Percentiles rank a stretch among this genome's conserved stretches.
phyloP scores from a whole-genome alignment of 495 filamentous ascomycete genomes.

The Penicillium alfredii region DNA sequence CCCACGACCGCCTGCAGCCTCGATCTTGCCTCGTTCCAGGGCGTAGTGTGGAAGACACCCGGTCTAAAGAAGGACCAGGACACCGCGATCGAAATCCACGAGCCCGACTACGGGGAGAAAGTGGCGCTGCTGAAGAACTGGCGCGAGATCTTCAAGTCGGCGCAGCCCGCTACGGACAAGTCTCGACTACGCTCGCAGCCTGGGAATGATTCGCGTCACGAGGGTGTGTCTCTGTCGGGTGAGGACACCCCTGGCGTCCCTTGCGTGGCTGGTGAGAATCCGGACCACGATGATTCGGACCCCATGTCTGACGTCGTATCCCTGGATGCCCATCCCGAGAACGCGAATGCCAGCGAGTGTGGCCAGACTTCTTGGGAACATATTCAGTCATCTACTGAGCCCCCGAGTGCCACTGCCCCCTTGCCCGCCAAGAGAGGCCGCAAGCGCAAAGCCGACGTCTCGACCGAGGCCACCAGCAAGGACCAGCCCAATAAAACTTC shows the following conservation, averaged over 20 bases:
- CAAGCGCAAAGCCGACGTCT: slow-evolving; percentile 36
- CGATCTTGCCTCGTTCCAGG: slow-evolving; percentile 32
- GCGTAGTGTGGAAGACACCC: slow-evolving; percentile 36
- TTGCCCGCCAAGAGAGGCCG: slow-evolving; percentile 19
- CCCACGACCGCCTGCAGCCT: too few species aligned
- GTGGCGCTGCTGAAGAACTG: slow-evolving; percentile 47
- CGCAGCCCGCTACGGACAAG: slow-evolving; percentile 29
- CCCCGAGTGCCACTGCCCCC: neutral
- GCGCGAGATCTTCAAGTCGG: slow-evolving; percentile 44
- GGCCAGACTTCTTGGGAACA: slow-evolving; percentile 22
- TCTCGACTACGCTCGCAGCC: slow-evolving; percentile 16
- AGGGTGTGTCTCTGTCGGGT: neutral
- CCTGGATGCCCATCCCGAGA: slow-evolving; percentile 5
- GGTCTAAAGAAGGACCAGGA: slow-evolving; percentile 19
- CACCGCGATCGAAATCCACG: slow-evolving; percentile 28
- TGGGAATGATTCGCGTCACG: neutral
- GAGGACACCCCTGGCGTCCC: too few species aligned
- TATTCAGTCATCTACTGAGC: slow-evolving; percentile 12
- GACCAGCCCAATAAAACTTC: slow-evolving; percentile 2
- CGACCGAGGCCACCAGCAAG: slow-evolving; percentile 14
- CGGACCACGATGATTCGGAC: slow-evolving; percentile 17
- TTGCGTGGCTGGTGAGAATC: too few species aligned
- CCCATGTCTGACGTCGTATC: slow-evolving; percentile 17
- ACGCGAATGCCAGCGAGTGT: slow-evolving; percentile 13
- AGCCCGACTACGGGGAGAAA: slow-evolving; percentile 34